A percentile compares a stretch with the other conserved stretches of the same genome.
Conservation (phyloP, 352 stramenopile species). For the Phytopythium aichiense region DNA sequence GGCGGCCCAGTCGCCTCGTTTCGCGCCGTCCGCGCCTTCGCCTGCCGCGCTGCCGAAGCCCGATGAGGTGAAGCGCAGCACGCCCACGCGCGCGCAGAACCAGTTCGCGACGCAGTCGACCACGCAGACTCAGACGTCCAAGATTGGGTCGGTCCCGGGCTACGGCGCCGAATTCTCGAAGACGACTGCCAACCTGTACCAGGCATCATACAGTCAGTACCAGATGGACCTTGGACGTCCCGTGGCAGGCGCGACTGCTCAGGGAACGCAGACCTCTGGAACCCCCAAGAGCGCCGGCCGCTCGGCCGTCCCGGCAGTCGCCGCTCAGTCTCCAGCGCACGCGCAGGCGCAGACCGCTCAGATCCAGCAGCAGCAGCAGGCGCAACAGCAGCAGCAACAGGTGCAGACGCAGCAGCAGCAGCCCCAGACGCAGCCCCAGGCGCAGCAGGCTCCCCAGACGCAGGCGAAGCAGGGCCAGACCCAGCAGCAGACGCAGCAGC, state of each 20-base stretch:
- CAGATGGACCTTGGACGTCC: constrained; percentile 66
- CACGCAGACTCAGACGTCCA: constrained; percentile 39
- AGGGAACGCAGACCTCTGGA: constrained; percentile 34
- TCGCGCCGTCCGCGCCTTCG: constrained; percentile 71
- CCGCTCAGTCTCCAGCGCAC: constrained; percentile 58
- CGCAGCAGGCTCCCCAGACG: constrained; percentile 26
- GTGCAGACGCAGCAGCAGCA: constrained; percentile 12
- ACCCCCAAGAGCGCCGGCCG: constrained; percentile 50
- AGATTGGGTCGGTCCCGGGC: constrained; percentile 41
- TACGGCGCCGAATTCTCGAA: constrained; percentile 59
- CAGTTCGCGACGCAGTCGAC: constrained; percentile 43
- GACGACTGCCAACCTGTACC: constrained; percentile 66
- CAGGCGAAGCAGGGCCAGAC: constrained; percentile 39
- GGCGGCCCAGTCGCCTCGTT: constrained; percentile 58
- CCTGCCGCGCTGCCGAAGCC: constrained; percentile 84
- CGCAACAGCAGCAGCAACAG: constrained; percentile 30
- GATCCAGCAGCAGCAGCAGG: constrained; percentile 34
- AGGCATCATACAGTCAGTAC: constrained; percentile 79
- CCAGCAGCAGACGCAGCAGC: constrained; percentile 23
- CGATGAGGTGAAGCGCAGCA: constrained; percentile 78
- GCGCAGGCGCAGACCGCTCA: constrained; percentile 21
- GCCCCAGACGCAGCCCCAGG: constrained; percentile 15
- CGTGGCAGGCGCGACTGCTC: constrained; percentile 10
- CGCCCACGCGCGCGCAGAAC: constrained; percentile 48
- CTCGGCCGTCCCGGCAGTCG: constrained; percentile 25